Evolutionary conservation across 306 rosid species (phyloP), one percentile per base, ranked within the genome.

Genomic region (Lotus japonicus): DNA sequence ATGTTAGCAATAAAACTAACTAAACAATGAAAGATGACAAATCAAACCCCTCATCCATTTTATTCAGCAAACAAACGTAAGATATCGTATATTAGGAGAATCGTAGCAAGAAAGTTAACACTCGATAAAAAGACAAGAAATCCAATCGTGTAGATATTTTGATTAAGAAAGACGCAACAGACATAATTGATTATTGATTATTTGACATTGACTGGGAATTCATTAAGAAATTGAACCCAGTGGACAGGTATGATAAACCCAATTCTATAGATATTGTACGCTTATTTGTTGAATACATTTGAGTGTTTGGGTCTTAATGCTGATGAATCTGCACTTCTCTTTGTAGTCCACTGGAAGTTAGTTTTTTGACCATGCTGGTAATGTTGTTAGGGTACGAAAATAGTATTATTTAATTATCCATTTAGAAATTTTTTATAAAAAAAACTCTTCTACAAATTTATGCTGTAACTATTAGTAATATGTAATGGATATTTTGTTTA

Each of bases 311-410:
- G n/a, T n/a, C n/a, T n/a, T n/a, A n/a, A n/a, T n/a, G n/a, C n/a
- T n/a, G n/a, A n/a, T n/a, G n/a, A n/a, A n/a, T n/a, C n/a, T 46
- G 58, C 43, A 68, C 26, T 21, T 54, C 28, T 26, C 74, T 55
- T 26, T 56, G 18, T 31, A 70, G 66, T 56, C 23, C 56, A 21
- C 6, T 13, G 41, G 57, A 33, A 44, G 17, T 42, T 56, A 14
- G 12, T 15, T 58, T 45, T 45, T 36, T 46, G 58, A 58, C 38
- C 2, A 58, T 11, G 59, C 28, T 11, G 50, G 8, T 14, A 59
- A 36, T 58, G 68, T 35, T 58, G 12, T 28, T 58, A 16, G 14
- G 36, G 14, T 7, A 15, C 31, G 48, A 58, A 58, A 48, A n/a
- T 5, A 58, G 11, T 10, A 31, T 1, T 21, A 9, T 53, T 23